phyloP scores from a whole-genome alignment of 352 stramenopile species.

The Pythium dissotocum region DNA sequence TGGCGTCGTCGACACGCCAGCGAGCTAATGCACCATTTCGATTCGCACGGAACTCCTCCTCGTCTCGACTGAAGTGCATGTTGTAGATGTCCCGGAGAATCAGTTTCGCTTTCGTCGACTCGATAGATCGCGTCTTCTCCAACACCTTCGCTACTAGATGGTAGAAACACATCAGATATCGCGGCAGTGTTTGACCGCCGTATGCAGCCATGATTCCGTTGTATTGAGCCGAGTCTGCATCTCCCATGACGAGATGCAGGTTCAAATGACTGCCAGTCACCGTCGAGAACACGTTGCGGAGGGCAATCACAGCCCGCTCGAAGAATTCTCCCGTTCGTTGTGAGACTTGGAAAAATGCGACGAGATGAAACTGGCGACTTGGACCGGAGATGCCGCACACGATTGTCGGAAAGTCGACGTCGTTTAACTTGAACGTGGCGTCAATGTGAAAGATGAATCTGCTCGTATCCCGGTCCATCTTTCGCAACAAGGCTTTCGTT shows the following conservation, averaged over 20 bases:
- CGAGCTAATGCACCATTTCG: too few relatives aligned
- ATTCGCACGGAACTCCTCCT: slow-evolving; percentile 15
- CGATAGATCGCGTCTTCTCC: slow-evolving; percentile 8
- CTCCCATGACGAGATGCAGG: slow-evolving; percentile 15
- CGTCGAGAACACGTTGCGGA: neutral
- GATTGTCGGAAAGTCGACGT: slow-evolving; percentile 11
- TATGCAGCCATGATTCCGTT: slow-evolving; percentile 17
- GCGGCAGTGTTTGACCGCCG: neutral
- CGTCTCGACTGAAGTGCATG: slow-evolving; percentile 20
- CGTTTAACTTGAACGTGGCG: slow-evolving; percentile 17
- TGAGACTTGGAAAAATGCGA: slow-evolving; percentile 10
- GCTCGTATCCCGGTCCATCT: neutral
- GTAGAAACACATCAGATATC: slow-evolving; percentile 29
- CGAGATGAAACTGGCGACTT: slow-evolving; percentile 9
- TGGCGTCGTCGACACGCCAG: too few relatives aligned
- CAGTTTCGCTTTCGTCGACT: slow-evolving; percentile 3
- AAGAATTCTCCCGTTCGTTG: slow-evolving; percentile 10
- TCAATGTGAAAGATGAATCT: slow-evolving; percentile 14
- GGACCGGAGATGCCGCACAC: slow-evolving; percentile 12
- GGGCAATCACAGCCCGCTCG: neutral
- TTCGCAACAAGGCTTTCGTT: slow-evolving; percentile 5
- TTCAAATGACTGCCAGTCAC: neutral
- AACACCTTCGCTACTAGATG: slow-evolving; percentile 27
- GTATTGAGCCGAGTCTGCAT: slow-evolving; percentile 25
- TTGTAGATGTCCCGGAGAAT: slow-evolving; percentile 23